phyloP scores from a whole-genome alignment of 1,284 basidiomycete species.

The Cystobasidium pallidum region DNA sequence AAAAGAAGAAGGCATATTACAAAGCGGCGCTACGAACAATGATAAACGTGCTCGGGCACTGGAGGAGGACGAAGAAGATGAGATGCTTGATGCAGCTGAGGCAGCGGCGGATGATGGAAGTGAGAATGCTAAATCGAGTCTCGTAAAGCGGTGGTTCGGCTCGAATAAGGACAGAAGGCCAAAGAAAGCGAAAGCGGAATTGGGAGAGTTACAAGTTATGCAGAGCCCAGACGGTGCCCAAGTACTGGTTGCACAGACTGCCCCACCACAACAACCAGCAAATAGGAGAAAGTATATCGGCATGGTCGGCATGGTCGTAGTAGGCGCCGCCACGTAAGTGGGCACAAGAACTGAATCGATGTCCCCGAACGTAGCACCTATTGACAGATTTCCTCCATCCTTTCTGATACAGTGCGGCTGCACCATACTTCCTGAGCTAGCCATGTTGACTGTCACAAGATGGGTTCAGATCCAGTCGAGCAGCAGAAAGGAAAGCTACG shows the following conservation, averaged over 20 bases:
- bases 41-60: slow-evolving; percentile 45
- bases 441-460: not conserved
- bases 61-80: slow-evolving; percentile 47
- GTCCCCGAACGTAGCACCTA: not conserved
- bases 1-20: slow-evolving; percentile 47
- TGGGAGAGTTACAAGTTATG: slow-evolving; percentile 42
- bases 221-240: slow-evolving; percentile 43
- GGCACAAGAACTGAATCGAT: not conserved
- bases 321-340: slow-evolving; percentile 42
- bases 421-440: slow-evolving; percentile 43
- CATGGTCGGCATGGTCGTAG: slow-evolving; percentile 44
- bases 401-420: slow-evolving; percentile 34
- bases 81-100: slow-evolving; percentile 15
- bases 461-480: no score
- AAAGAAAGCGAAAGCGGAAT: slow-evolving; percentile 2
- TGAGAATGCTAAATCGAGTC: slow-evolving; percentile 44
- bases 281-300: slow-evolving; percentile 37
- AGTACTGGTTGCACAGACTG: slow-evolving; percentile 41
- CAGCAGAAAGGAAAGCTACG: not conserved
- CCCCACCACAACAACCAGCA: slow-evolving; percentile 34
- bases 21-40: slow-evolving; percentile 46
- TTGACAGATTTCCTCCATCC: not conserved
- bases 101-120: slow-evolving; percentile 46
- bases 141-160: slow-evolving; percentile 49
- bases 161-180: slow-evolving; percentile 32